A percentile compares a stretch with the other conserved stretches of the same genome.
Evolutionary conservation across 352 stramenopile genomes (phyloP).

Genomic region (Globisporangium radiosum): DNA sequence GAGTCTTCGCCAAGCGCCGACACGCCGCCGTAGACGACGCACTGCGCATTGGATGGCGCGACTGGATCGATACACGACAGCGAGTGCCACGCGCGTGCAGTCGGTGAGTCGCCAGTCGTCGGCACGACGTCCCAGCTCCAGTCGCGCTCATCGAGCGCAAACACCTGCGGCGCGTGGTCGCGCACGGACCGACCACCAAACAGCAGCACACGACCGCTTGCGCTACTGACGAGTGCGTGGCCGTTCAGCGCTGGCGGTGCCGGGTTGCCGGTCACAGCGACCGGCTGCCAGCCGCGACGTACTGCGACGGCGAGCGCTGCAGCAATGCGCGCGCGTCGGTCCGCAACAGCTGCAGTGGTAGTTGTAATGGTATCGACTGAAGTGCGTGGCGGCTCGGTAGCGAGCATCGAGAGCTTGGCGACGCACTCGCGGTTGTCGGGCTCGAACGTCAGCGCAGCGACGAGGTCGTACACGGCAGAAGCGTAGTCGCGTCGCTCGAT

Average conservation of each 20-base stretch:
- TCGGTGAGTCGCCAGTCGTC: conserved; percentile 20
- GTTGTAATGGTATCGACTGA: too few relatives aligned
- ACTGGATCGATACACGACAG: conserved; percentile 20
- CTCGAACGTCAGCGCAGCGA: conserved; percentile 36
- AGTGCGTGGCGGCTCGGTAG: too few relatives aligned
- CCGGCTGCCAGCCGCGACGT: conserved; percentile 34
- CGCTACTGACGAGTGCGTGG: conserved; percentile 41
- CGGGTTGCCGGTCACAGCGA: conserved; percentile 53
- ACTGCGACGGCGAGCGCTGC: conserved; percentile 28
- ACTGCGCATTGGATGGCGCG: conserved; percentile 9
- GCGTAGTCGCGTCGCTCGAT: conserved; percentile 20
- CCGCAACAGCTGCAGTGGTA: too few relatives aligned
- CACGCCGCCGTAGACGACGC: conserved; percentile 50
- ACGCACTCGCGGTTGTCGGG: conserved; percentile 46
- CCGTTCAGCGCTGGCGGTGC: conserved; percentile 58
- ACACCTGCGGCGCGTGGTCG: conserved; percentile 47
- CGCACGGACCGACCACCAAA: conserved; percentile 57
- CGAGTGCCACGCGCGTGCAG: conserved; percentile 54
- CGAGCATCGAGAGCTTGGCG: conserved; percentile 28
- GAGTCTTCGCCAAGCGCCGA: conserved; percentile 53
- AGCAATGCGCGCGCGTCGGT: conserved; percentile 16
- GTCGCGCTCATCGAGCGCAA: conserved; percentile 35
- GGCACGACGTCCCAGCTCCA: conserved; percentile 41
- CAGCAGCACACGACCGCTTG: conserved; percentile 22
- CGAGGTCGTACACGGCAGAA: conserved; percentile 35